These are phyloP conservation scores for Physcia stellaris DNA, from an alignment of 495 filamentous ascomycete species.

Conservation along the genomic window DNA sequence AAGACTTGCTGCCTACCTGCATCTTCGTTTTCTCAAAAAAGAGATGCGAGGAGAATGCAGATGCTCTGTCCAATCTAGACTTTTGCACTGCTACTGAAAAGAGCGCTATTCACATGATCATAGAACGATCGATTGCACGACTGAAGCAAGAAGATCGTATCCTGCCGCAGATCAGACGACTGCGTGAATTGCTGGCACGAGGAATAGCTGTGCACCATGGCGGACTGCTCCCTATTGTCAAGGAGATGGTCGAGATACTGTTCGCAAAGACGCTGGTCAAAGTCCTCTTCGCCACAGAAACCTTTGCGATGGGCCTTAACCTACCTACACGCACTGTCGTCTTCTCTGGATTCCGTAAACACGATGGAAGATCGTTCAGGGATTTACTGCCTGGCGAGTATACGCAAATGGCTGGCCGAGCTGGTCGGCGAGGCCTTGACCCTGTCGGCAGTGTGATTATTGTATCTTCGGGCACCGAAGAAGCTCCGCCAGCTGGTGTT, in stretches of 20 bases:
- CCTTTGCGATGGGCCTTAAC: constrained; percentile 97
- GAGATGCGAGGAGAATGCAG: constrained; percentile 90
- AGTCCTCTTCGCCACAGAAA: constrained; percentile 93
- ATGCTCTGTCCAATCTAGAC: constrained; percentile 86
- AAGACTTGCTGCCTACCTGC: constrained; percentile 75
- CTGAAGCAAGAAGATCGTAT: constrained; percentile 80
- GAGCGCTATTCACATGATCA: constrained; percentile 92
- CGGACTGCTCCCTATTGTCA: constrained; percentile 88
- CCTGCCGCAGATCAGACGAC: constrained; percentile 77
- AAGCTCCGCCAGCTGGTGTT: constrained; percentile 71
- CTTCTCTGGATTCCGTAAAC: constrained; percentile 93
- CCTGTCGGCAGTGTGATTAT: constrained; percentile 88
- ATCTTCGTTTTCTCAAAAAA: constrained; percentile 99
- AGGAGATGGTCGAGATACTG: constrained; percentile 93
- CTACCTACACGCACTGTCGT: constrained; percentile 92
- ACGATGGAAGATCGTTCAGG: constrained; percentile 81
- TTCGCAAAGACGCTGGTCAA: constrained; percentile 93
- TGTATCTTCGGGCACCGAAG: constrained; percentile 65
- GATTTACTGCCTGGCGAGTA: constrained; percentile 92
- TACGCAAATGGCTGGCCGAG: constrained; percentile 95
- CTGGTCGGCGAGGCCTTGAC: constrained; percentile 85
- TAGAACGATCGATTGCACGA: constrained; percentile 87
- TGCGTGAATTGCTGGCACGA: constrained; percentile 72
- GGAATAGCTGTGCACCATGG: constrained; percentile 96
- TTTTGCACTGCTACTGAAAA: constrained; percentile 87